Evolutionary conservation across 2,329 filamentous ascomycete species (phyloP).

Genomic region (Fonsecaea pedrosoi): DNA sequence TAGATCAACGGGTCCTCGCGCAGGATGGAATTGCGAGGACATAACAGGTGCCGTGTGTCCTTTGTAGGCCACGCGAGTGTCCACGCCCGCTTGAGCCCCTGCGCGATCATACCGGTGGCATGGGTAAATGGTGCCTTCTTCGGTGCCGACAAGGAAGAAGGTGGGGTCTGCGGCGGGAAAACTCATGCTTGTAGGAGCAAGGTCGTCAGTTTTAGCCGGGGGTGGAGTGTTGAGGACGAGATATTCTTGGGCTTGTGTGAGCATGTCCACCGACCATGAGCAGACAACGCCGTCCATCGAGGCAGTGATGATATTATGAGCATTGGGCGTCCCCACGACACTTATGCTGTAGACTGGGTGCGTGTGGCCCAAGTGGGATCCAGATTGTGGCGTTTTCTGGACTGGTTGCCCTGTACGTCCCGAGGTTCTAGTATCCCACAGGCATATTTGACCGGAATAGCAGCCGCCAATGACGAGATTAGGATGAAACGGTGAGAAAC

Average conservation of each 20-base stretch:
- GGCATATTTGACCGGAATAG: constrained; percentile 92
- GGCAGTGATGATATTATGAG: constrained; percentile 96
- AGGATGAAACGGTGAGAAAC: constrained; percentile 98
- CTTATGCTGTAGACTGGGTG: constrained; percentile 95
- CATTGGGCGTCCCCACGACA: constrained; percentile 97
- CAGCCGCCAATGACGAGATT: constrained; percentile 95
- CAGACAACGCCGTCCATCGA: constrained; percentile 97
- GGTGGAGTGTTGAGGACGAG: constrained; percentile 85
- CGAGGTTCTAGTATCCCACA: constrained; percentile 94
- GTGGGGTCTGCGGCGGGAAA: constrained; percentile 96
- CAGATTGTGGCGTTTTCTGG: constrained; percentile 93
- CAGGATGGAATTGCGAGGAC: constrained; percentile 94
- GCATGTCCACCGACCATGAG: constrained; percentile 97
- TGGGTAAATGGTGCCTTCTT: constrained; percentile 95
- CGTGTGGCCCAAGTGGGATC: constrained; percentile 78
- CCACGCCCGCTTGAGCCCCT: constrained; percentile 93
- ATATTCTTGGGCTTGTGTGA: constrained; percentile 93
- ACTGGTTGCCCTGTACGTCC: constrained; percentile 72
- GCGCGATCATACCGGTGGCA: constrained; percentile 97
- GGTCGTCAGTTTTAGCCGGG: constrained; percentile 89
- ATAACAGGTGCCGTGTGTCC: constrained; percentile 94
- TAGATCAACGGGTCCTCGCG: constrained; percentile 88
- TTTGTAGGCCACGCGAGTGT: constrained; percentile 83
- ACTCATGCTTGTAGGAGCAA: constrained; percentile 90
- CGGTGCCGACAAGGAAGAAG: constrained; percentile 95